Evolutionary conservation across 768 basidiomycete species (phyloP).

Genomic region (Kwoniella shandongensis): DNA sequence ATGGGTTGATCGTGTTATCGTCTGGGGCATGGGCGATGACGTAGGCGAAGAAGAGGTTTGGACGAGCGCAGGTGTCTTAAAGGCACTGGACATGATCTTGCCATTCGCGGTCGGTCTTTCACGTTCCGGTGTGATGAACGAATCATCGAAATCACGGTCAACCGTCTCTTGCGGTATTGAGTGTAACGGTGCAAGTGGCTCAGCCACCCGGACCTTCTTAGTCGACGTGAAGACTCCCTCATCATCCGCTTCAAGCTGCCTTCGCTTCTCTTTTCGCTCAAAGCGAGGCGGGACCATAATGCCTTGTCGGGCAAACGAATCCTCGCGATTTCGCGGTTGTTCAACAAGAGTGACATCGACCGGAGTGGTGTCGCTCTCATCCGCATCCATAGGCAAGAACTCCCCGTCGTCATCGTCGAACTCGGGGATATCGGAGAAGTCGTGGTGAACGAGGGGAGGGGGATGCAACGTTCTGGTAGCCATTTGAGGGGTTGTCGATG

Average conservation of each 20-base stretch:
- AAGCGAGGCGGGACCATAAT: constrained; percentile 39
- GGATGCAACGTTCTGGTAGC: constrained; percentile 1
- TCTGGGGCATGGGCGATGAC: constrained; percentile 47
- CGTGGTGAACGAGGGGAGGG: constrained; percentile 10
- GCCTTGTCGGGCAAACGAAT: constrained; percentile 10
- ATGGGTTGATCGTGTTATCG: constrained; percentile 36
- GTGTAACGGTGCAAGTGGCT: constrained; percentile 34
- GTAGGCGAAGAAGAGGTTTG: constrained; percentile 43
- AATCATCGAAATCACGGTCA: constrained; percentile 27
- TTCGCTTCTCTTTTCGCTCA: constrained; percentile 25
- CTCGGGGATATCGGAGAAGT: constrained; percentile 2
- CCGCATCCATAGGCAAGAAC: constrained; percentile 30
- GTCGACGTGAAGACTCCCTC: constrained; percentile 36
- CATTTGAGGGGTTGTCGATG: constrained; percentile 14
- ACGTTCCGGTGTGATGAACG: constrained; percentile 42
- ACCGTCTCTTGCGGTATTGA: constrained; percentile 27
- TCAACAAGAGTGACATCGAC: constrained; percentile 7
- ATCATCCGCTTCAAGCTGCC: constrained; percentile 28
- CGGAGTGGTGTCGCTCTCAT: constrained; percentile 17
- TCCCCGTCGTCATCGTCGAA: constrained; percentile 37
- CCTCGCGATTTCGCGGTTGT: constrained; percentile 13
- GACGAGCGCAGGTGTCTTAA: constrained; percentile 46
- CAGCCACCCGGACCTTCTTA: constrained; percentile 38
- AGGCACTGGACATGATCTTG: constrained; percentile 28
- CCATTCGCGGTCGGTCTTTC: constrained; percentile 26